phyloP scores from a whole-genome alignment of 1,139 yeast species.

The Suhomyces kunorum region DNA sequence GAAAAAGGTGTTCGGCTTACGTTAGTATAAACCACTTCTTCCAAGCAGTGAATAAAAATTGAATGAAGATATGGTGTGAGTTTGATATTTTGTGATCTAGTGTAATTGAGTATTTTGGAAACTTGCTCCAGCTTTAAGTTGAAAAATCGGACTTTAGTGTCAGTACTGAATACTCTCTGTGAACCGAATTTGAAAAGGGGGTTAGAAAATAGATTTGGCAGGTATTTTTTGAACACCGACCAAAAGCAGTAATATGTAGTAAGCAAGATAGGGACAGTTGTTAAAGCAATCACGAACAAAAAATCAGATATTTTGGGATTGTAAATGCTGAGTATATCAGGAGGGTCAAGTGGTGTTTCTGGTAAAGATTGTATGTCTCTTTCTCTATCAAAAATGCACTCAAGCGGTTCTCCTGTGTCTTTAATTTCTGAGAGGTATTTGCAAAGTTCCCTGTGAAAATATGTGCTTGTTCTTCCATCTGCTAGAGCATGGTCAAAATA shows the following conservation, averaged over 20 bases:
- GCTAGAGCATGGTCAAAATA: constrained; percentile 17
- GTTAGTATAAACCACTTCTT: constrained; percentile 4
- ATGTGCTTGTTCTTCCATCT: constrained; percentile 19
- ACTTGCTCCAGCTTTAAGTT: constrained; percentile 13
- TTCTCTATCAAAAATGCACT: constrained; percentile 4
- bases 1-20: constrained; percentile 8
- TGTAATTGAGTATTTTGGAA: constrained; percentile 5
- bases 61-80: constrained; percentile 17
- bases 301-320: not conserved
- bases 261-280: not conserved
- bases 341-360: not conserved
- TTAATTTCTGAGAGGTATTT: constrained; percentile 3
- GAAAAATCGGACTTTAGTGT: constrained; percentile 13
- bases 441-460: constrained; percentile 14
- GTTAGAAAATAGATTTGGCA: constrained; percentile 1
- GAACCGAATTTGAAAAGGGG: constrained; percentile 9
- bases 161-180: not conserved
- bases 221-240: not conserved
- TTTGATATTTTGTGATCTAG: constrained; percentile 12
- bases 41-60: constrained; percentile 13
- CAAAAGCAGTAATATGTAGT: not conserved
- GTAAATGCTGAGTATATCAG: not conserved
- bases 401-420: constrained; percentile 3
- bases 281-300: not conserved
- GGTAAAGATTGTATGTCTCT: constrained; percentile 4